Base-by-base conservation (phyloP, 2,329 filamentous ascomycete species). In the Pestalotiopsis sp. region DNA sequence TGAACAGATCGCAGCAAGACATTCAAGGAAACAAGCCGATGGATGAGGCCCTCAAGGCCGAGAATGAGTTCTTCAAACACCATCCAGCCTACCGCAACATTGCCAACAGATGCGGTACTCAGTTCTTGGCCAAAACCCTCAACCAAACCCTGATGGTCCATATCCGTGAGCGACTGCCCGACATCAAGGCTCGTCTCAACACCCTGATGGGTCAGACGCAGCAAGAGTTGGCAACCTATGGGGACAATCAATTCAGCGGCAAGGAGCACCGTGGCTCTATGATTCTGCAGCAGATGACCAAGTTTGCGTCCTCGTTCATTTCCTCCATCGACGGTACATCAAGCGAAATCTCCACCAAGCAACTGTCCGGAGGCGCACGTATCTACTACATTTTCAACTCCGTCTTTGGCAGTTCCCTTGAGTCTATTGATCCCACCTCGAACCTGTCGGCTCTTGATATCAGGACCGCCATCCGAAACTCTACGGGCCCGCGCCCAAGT, bases 321-420 rank as follows among this genome's bases (percentile, higher is more conserved):
- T 95, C 96, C 5, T 98, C 96, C 13, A 99, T 99, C 70, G 96
- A 99, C 77, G 96, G 96, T 84, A 99, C 96, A 7, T 98, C 95
- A 4, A 97, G 94, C 14, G 95, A 99, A 78, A 99, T 99, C 70
- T 98, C 96, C 20, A 99, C 96, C 48, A 98, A 99, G 81, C 96
- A 98, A 81, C 89, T 98, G 11, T 97, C 94, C 75, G 94, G 94
- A 76, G 94, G 94, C 77, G 94, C 94, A 60, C 89, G 95, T 68
- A 98, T 98, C 76, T 98, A 98, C 83, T 98, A 98, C 82, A 98
- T 98, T 73, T 98, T 98, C 86, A 98, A 98, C 82, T 97, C 94
- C 4, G 95, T 98, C 57, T 99, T 98, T 80, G 96, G 96, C 68
- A 98, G 95, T 80, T 97, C 95, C 22, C 85, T 99, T 64, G 96